These are phyloP conservation scores for Endocalyx cinctus DNA, from an alignment of 2,329 filamentous ascomycete species.

Conservation along the genomic window DNA sequence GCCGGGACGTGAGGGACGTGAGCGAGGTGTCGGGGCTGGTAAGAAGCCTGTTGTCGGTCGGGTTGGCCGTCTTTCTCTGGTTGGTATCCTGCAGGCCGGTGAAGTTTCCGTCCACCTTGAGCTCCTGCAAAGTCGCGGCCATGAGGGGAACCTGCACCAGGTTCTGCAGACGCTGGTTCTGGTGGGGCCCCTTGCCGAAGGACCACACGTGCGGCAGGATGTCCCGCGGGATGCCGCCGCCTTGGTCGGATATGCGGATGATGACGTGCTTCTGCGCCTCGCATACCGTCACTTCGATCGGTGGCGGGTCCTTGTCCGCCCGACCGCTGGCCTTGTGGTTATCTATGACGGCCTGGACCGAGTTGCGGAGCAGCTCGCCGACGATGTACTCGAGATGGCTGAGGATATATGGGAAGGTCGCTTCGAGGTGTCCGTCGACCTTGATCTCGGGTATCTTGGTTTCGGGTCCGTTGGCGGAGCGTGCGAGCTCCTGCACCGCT, in stretches of 20 bases:
- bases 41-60: not conserved
- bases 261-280: constrained; percentile 94
- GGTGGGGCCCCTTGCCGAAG: constrained; percentile 87
- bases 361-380: constrained; percentile 90
- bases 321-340: constrained; percentile 46
- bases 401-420: constrained; percentile 93
- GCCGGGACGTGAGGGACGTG: constrained; percentile 72
- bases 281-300: constrained; percentile 91
- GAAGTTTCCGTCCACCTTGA: constrained; percentile 46
- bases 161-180: constrained; percentile 74
- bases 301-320: constrained; percentile 51
- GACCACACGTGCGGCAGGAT: constrained; percentile 91
- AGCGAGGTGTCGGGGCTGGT: constrained; percentile 56
- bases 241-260: constrained; percentile 91
- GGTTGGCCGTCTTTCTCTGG: too few species aligned
- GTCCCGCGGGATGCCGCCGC: constrained; percentile 82
- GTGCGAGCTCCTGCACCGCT: constrained; percentile 69
- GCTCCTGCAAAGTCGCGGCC: constrained; percentile 88
- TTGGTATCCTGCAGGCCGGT: constrained; percentile 18
- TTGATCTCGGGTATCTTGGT: constrained; percentile 74
- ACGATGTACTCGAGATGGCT: constrained; percentile 97
- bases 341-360: constrained; percentile 87
- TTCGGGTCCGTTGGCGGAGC: constrained; percentile 67
- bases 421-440: constrained; percentile 78
- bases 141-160: constrained; percentile 82